These are phyloP conservation scores for Cyamopsis tetragonoloba DNA, from an alignment of 306 rosid genomes.

Conservation along the genomic window DNA sequence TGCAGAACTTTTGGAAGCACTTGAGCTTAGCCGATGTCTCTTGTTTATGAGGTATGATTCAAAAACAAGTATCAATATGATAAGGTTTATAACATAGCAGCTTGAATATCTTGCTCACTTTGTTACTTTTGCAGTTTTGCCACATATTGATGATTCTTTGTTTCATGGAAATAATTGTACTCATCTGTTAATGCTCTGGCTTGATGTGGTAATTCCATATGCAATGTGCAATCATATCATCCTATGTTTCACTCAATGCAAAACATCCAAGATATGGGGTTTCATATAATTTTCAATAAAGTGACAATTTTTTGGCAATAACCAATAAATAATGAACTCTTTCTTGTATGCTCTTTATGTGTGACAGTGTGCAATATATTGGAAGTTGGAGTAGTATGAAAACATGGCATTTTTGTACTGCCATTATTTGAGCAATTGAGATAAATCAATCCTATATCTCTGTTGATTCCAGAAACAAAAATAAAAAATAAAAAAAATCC, in stretches of 20 bases:
- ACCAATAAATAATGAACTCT: background rate
- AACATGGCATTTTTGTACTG: background rate
- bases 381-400: constrained; percentile 10
- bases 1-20: constrained; percentile 89
- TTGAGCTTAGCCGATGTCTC: constrained; percentile 89
- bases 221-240: background rate
- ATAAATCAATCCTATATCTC: constrained; percentile 12
- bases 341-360: background rate
- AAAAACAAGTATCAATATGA: constrained; percentile 16
- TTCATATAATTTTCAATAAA: background rate
- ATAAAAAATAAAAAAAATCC: no score
- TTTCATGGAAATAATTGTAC: background rate
- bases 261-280: background rate
- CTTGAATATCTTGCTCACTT: constrained; percentile 11
- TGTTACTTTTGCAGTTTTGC: background rate
- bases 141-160: background rate
- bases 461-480: background rate
- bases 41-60: constrained; percentile 65
- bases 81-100: constrained; percentile 1
- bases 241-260: background rate
- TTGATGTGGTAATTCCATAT: background rate
- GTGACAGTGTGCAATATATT: background rate
- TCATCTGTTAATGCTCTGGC: background rate
- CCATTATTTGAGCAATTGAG: constrained; percentile 3
- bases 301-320: background rate